These are phyloP conservation scores for Pleurotus ostreatus DNA, from an alignment of 768 basidiomycete species.

Conservation along the genomic window DNA sequence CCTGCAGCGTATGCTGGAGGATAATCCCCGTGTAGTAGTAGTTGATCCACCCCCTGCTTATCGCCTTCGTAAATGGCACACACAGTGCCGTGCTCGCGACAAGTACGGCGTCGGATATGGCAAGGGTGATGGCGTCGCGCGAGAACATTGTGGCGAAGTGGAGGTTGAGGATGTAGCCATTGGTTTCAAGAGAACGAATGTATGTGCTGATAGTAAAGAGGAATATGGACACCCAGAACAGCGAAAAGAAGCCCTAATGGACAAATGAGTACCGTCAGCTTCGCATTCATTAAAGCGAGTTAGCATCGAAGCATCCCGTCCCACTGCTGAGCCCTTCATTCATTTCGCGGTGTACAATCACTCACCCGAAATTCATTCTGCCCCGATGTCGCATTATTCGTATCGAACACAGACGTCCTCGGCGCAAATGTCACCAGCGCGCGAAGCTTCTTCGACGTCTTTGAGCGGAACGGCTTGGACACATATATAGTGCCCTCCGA, in stretches of 20 bases:
- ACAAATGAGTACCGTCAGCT: conserved; percentile 8
- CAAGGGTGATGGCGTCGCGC: conserved; percentile 76
- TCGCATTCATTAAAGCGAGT: neutral
- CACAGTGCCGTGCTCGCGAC: conserved; percentile 73
- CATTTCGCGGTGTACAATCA: neutral
- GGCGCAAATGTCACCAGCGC: conserved; percentile 86
- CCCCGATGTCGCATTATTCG: conserved; percentile 65
- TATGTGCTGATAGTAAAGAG: conserved; percentile 78
- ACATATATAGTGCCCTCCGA: conserved; percentile 67
- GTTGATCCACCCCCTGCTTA: conserved; percentile 74
- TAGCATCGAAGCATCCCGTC: neutral
- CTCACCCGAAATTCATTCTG: conserved; percentile 82
- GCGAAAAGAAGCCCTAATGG: conserved; percentile 81
- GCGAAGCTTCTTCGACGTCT: conserved; percentile 69
- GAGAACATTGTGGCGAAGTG: conserved; percentile 87
- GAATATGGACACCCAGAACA: conserved; percentile 92
- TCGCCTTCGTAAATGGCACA: conserved; percentile 77
- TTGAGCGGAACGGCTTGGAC: conserved; percentile 73
- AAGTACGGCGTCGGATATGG: conserved; percentile 78
- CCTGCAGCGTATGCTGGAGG: conserved; percentile 81
- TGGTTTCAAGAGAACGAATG: conserved; percentile 70
- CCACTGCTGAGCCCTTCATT: no score
- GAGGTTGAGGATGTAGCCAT: conserved; percentile 73
- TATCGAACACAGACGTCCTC: conserved; percentile 83
- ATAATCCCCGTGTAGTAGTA: conserved; percentile 76